Conservation (phyloP, 2,329 filamentous ascomycete genomes). For the Didymella lethalis region DNA sequence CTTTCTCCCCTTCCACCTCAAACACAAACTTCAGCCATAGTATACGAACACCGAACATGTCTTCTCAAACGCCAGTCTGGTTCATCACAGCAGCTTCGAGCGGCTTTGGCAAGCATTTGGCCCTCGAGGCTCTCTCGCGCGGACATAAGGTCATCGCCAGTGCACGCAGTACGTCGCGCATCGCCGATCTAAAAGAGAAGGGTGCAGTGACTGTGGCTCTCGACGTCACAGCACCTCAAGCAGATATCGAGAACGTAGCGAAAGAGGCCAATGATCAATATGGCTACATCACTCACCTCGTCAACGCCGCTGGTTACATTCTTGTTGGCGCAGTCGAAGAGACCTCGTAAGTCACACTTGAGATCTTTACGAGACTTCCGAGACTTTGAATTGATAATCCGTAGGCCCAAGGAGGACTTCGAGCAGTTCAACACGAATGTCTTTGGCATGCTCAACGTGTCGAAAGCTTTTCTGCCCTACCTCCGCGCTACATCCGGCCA, state of each 20-base stretch:
- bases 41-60: not conserved
- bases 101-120: slow-evolving; percentile 58
- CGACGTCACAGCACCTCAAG: slow-evolving; percentile 52
- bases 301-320: slow-evolving; percentile 59
- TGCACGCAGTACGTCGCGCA: slow-evolving; percentile 51
- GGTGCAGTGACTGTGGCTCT: slow-evolving; percentile 51
- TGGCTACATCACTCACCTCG: slow-evolving; percentile 55
- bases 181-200: slow-evolving; percentile 45
- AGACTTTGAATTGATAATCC: slow-evolving; percentile 29
- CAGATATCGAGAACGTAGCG: slow-evolving; percentile 47
- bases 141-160: slow-evolving; percentile 61
- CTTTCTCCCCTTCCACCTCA: not conserved
- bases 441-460: slow-evolving; percentile 60
- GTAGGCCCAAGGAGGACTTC: slow-evolving; percentile 51
- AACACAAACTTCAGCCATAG: not conserved
- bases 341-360: slow-evolving; percentile 43
- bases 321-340: slow-evolving; percentile 58
- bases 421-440: slow-evolving; percentile 62
- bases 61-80: slow-evolving; percentile 51
- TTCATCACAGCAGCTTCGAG: slow-evolving; percentile 60
- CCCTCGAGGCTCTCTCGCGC: slow-evolving; percentile 53
- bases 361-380: slow-evolving; percentile 16
- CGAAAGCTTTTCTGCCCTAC: slow-evolving; percentile 58
- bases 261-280: slow-evolving; percentile 52
- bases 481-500: slow-evolving; percentile 55